A percentile compares a stretch with the other conserved stretches of the same genome.
Conservation (phyloP, 2,329 filamentous ascomycete species). For the Didymellaceae sp. region DNA sequence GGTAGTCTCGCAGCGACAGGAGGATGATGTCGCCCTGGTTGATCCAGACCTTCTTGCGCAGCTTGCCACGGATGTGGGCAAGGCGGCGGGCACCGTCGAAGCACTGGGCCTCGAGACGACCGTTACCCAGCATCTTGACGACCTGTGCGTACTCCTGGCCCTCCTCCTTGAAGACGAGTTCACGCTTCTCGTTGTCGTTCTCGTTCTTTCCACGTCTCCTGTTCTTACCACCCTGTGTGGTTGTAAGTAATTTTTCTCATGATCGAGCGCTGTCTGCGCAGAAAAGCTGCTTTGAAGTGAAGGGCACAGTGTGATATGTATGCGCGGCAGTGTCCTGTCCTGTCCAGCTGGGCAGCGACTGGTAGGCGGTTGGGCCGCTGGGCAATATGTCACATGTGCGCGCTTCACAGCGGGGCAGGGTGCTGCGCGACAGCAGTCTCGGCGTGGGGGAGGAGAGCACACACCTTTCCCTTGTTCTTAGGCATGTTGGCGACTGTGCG, state of each 20-base stretch:
- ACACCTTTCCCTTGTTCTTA: conserved; percentile 99
- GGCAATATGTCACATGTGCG: conserved; percentile 19
- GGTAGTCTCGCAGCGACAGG: conserved; percentile 82
- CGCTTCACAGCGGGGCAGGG: conserved; percentile 26
- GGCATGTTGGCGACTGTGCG: conserved; percentile 70
- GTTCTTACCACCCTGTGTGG: conserved; percentile 88
- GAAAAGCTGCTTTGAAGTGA: too few species aligned
- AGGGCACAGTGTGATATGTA: too few species aligned
- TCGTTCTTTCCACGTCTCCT: conserved; percentile 98
- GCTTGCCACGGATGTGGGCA: conserved; percentile 90
- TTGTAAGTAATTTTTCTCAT: conserved; percentile 20
- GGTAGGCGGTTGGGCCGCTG: conserved; percentile 12
- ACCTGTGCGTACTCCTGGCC: conserved; percentile 92
- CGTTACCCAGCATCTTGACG: conserved; percentile 95
- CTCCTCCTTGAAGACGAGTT: conserved; percentile 98
- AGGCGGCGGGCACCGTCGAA: conserved; percentile 92
- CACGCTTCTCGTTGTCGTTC: conserved; percentile 94
- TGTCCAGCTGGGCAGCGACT: background rate
- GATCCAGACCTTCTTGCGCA: conserved; percentile 93
- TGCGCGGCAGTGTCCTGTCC: conserved; percentile 19
- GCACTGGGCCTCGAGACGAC: conserved; percentile 89
- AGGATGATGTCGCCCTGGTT: conserved; percentile 87
- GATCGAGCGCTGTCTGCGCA: background rate
- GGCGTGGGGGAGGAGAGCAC: conserved; percentile 15
- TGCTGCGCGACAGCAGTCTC: conserved; percentile 15